Evolutionary conservation across 2,329 filamentous ascomycete species (phyloP), one percentile per base, ranked within the genome.

Genomic region (Colletotrichum shisoi): DNA sequence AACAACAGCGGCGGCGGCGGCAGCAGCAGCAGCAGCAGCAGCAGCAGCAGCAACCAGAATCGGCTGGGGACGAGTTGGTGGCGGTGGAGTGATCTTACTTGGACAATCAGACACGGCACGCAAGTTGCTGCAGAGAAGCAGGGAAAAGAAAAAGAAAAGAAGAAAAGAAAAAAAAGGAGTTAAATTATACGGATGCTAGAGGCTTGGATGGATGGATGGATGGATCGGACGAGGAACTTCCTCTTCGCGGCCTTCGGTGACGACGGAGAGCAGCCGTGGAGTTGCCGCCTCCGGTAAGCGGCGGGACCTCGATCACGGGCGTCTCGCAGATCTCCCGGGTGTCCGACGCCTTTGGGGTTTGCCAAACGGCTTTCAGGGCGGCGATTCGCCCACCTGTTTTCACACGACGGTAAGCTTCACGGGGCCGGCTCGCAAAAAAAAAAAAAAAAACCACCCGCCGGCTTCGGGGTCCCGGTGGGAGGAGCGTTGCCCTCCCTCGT

Each of bases 281-380:
- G 21, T 56, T 64, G n/a, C 62, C 59, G n/a, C 62, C 19, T 1
- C 48, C 34, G 7, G n/a, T 24, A 17, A 54, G 54, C n/a, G 49
- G 61, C 4, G 62, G 46, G 4, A 81, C 72, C 67, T 76, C 73
- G 63, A 81, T 74, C 42, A 73, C 73, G 11, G 74, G 72, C 8
- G 74, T 72, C 52, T 76, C 70, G 74, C 77, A 78, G 48, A 79
- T 70, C 51, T 81, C 76, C 79, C 79, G 81, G 53, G 81, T 79
- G 48, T 77, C 77, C 4, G 79, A 75, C 7, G 79, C 74, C 11
- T 76, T 72, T 0, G 77, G 79, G 39, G n/a, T n/a, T 80, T 78
- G 0, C 79, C 79, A 37, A 81, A 81, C 1, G 80, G 78, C 27
- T 76, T 76, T 72, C 37, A 82, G 69, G 0, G 79, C 78, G 4